A percentile compares a stretch with the other conserved stretches of the same genome.
These are phyloP conservation scores for Harringtonia aguacate DNA, from an alignment of 2,329 filamentous ascomycete genomes.

Conservation along the genomic window DNA sequence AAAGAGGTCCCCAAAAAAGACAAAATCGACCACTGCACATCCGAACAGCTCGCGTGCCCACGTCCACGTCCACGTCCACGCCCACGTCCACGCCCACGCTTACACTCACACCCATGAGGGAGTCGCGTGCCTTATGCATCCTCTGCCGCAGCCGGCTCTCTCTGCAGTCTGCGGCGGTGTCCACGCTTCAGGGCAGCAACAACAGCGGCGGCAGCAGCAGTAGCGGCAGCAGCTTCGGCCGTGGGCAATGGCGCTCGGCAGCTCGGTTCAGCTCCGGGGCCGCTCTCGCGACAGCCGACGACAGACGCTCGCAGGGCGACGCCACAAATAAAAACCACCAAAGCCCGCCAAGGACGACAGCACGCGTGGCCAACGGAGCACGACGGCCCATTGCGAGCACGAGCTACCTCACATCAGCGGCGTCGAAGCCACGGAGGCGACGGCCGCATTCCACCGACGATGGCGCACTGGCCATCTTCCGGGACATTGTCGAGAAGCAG, in stretches of 20 bases:
- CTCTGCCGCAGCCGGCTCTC: slow-evolving; percentile 10
- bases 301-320: no score
- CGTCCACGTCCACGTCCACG: no score
- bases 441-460: slow-evolving; percentile 4
- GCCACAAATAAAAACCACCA: no score
- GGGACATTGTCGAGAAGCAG: slow-evolving; percentile 11
- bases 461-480: slow-evolving; percentile 12
- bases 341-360: no score
- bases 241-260: slow-evolving; percentile 5
- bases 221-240: background rate
- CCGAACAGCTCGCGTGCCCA: no score
- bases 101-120: slow-evolving; percentile 9
- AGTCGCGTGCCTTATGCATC: slow-evolving; percentile 11
- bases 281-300: background rate
- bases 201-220: background rate
- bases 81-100: no score
- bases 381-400: background rate
- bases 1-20: no score
- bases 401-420: background rate
- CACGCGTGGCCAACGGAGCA: background rate
- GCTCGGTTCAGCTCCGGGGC: background rate
- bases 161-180: background rate
- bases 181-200: no score
- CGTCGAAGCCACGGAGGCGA: background rate
- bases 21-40: no score